Conservation (phyloP, 2,329 filamentous ascomycete genomes). For the Fusarium sp. region DNA sequence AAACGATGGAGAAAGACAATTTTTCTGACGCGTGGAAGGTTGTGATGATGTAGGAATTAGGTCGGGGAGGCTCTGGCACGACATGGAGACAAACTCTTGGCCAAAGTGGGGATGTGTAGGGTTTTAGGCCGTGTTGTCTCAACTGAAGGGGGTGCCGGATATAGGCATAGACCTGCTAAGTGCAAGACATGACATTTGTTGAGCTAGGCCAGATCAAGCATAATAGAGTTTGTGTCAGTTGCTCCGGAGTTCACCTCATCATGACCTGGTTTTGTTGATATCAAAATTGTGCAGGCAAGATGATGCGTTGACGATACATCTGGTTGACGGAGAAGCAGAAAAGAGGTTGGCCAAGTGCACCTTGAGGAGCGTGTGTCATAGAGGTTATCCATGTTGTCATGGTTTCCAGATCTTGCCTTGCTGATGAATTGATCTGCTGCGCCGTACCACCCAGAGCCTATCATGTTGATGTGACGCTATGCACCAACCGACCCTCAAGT, state of each 20-base stretch:
- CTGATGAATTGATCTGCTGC: constrained; percentile 26
- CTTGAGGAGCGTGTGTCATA: not conserved
- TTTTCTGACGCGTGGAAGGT: constrained; percentile 1
- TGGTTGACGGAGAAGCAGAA: not conserved
- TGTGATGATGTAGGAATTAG: constrained; percentile 37
- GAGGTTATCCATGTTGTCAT: constrained; percentile 20
- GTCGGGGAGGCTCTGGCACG: constrained; percentile 23
- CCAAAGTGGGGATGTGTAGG: constrained; percentile 25
- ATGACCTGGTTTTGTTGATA: constrained; percentile 1
- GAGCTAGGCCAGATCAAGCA: constrained; percentile 18
- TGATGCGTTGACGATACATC: not conserved
- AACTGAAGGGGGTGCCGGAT: not conserved
- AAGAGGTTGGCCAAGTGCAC: not conserved
- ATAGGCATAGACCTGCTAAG: constrained; percentile 23
- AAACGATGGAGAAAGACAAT: not conserved
- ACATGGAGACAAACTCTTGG: constrained; percentile 25
- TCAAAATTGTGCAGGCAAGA: not conserved
- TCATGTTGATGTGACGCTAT: constrained; percentile 40
- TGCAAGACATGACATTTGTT: not conserved
- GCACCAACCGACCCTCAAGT: constrained; percentile 10
- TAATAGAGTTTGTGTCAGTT: constrained; percentile 4
- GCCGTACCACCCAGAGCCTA: constrained; percentile 20
- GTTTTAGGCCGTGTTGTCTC: constrained; percentile 13
- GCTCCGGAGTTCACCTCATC: not conserved
- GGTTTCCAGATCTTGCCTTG: constrained; percentile 28